Conservation (phyloP, 140 eudicot genomes). For the Flaveria floridana region DNA sequence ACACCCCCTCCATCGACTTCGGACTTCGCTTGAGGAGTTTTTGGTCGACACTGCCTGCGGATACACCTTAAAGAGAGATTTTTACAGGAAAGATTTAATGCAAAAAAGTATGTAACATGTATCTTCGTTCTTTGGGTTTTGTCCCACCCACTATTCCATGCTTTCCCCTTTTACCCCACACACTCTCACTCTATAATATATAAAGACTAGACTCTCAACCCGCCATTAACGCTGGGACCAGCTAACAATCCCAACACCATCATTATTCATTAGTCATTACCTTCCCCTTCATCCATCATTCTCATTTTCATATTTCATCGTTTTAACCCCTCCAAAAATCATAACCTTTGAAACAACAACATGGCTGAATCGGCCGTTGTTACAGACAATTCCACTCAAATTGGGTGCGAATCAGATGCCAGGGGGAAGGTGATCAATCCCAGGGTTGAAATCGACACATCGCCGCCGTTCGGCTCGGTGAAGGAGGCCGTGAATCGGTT, state of each 20-base stretch:
- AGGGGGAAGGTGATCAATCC: conserved; percentile 40
- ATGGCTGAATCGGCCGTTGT: conserved; percentile 34
- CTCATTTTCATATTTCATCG: conserved; percentile 14
- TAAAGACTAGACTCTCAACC: conserved; percentile 23
- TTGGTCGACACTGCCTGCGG: too few relatives aligned
- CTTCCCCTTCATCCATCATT: conserved; percentile 23
- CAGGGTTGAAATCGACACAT: conserved; percentile 67
- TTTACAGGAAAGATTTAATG: not conserved
- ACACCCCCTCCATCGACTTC: too few relatives aligned
- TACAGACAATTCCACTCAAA: too few relatives aligned
- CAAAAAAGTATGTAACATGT: not conserved
- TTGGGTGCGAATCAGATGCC: conserved; percentile 14
- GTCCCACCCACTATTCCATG: conserved; percentile 34
- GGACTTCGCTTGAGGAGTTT: too few relatives aligned
- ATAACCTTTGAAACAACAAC: not conserved
- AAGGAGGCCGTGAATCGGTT: conserved; percentile 81
- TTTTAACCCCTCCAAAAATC: conserved; percentile 11
- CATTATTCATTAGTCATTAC: conserved; percentile 36
- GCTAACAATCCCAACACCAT: conserved; percentile 31
- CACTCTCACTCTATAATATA: not conserved
- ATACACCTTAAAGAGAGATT: too few relatives aligned
- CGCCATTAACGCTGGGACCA: conserved; percentile 44
- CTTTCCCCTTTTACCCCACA: not conserved
- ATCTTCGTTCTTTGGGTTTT: conserved; percentile 31
- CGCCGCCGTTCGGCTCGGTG: conserved; percentile 76